Percentiles rank a stretch among this genome's conserved stretches.
Conservation (phyloP, 2,329 filamentous ascomycete genomes). For the Phyllosticta citribraziliensis region DNA sequence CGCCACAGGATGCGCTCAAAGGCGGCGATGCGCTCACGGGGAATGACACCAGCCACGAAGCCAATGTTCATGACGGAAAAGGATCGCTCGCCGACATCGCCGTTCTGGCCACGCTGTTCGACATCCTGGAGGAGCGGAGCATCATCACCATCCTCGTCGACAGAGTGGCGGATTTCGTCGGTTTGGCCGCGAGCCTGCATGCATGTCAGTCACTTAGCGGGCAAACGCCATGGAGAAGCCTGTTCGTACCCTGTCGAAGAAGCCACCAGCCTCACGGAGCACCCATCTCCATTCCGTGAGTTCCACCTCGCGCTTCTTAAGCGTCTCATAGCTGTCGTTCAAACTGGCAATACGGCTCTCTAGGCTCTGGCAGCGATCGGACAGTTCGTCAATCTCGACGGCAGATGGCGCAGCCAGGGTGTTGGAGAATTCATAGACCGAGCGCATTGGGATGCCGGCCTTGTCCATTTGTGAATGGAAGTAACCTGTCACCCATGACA, state of each 20-base stretch:
- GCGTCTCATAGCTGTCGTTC: conserved; percentile 95
- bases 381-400: conserved; percentile 90
- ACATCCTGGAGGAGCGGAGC: conserved; percentile 88
- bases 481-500: conserved; percentile 53
- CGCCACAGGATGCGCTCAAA: conserved; percentile 98
- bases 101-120: conserved; percentile 68
- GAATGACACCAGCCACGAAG: conserved; percentile 93
- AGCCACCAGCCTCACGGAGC: conserved; percentile 86
- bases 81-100: conserved; percentile 60
- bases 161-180: conserved; percentile 87
- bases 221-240: background rate
- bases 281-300: conserved; percentile 99
- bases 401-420: conserved; percentile 80
- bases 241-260: conserved; percentile 65
- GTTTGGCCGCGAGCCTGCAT: conserved; percentile 76
- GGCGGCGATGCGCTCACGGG: conserved; percentile 80
- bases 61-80: conserved; percentile 99
- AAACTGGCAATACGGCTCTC: conserved; percentile 85
- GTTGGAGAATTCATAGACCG: conserved; percentile 83
- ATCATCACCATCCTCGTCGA: conserved; percentile 78
- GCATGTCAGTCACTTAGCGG: background rate
- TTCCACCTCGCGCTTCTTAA: conserved; percentile 96
- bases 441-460: conserved; percentile 71
- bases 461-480: conserved; percentile 97
- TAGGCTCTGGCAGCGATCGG: conserved; percentile 82